Evolutionary conservation across 441 rosid genomes (phyloP).

Genomic region (Jatropha multifida): DNA sequence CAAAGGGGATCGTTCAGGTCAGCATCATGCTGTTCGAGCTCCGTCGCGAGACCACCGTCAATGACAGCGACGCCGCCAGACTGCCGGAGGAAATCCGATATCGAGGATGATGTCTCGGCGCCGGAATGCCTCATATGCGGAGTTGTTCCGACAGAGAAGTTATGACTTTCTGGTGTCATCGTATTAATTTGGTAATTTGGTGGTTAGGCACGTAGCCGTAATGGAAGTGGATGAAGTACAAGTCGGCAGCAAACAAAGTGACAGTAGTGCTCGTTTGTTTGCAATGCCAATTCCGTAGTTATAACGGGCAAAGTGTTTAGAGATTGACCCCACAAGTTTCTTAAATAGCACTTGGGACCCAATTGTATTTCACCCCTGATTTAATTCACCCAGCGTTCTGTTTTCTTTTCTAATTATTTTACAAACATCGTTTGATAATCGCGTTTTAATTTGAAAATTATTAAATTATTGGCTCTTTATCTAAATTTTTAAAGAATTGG

Average conservation of each 20-base stretch:
- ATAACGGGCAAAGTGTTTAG: neutral
- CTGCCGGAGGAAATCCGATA: constrained; percentile 60
- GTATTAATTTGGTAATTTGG: neutral
- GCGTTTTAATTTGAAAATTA: no score
- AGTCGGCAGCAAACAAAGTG: neutral
- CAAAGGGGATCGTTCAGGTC: constrained; percentile 94
- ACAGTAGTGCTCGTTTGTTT: neutral
- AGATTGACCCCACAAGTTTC: neutral
- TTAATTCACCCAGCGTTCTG: no score
- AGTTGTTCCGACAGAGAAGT: neutral
- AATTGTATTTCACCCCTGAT: no score
- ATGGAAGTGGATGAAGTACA: neutral
- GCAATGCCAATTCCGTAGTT: neutral
- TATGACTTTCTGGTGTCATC: neutral
- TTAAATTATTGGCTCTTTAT: no score
- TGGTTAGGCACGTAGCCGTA: neutral
- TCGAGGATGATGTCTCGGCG: constrained; percentile 32
- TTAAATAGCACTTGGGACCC: neutral
- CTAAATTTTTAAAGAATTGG: no score
- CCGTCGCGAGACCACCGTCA: constrained; percentile 92
- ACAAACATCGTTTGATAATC: no score
- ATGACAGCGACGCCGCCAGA: constrained; percentile 64
- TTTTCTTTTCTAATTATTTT: no score
- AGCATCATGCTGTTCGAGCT: constrained; percentile 82
- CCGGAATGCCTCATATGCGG: constrained; percentile 26